These are phyloP conservation scores for Posidonia australis DNA, from an alignment of 106 monocot genomes.

Conservation along the genomic window DNA sequence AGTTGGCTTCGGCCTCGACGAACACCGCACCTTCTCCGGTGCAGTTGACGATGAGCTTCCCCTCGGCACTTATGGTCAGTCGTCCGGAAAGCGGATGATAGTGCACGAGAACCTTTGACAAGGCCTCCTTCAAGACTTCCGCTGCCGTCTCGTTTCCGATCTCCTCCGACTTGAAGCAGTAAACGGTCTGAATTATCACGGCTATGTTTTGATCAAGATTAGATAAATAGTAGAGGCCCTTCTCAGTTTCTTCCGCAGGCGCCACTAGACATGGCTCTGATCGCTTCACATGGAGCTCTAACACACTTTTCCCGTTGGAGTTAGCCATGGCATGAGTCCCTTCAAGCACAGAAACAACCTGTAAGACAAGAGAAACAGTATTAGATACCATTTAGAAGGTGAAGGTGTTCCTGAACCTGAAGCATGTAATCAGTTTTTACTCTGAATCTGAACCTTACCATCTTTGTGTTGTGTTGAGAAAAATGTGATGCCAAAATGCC, in stretches of 20 bases:
- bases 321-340: not conserved
- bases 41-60: slow-evolving; percentile 30
- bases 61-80: slow-evolving; percentile 25
- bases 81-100: slow-evolving; percentile 31
- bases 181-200: slow-evolving; percentile 26
- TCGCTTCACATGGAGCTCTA: slow-evolving; percentile 4
- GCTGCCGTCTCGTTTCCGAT: slow-evolving; percentile 6
- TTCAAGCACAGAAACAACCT: not conserved
- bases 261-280: slow-evolving; percentile 11
- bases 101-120: slow-evolving; percentile 35
- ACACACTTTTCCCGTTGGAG: not conserved
- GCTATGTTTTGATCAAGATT: slow-evolving; percentile 48
- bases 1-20: slow-evolving; percentile 39
- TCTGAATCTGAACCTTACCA: too few relatives aligned
- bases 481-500: too few relatives aligned
- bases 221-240: slow-evolving; percentile 15
- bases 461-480: too few relatives aligned
- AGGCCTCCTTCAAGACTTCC: slow-evolving; percentile 18
- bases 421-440: not conserved
- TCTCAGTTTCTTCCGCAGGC: slow-evolving; percentile 11
- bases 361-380: not conserved
- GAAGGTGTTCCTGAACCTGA: too few relatives aligned
- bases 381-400: not conserved
- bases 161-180: slow-evolving; percentile 21
- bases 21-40: slow-evolving; percentile 31